Base-by-base conservation (phyloP, 371 early-diverging fungal genomes). In the Phascolomyces articulosus region DNA sequence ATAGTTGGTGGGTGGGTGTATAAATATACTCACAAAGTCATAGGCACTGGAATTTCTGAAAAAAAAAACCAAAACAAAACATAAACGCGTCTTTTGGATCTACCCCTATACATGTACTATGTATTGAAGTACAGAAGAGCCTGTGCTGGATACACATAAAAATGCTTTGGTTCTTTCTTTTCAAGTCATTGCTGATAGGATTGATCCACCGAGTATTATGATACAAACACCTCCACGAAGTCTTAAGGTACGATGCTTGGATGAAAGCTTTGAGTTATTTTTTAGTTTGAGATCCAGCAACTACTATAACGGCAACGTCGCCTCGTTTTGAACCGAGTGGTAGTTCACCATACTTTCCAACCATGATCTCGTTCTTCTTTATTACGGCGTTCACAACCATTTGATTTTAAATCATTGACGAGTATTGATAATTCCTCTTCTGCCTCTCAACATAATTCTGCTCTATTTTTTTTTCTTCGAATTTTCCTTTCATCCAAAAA, bases 31-130 rank as follows among this genome's bases (percentile, higher is more conserved):
- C 79, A 88, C 8, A 77, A 84, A 40, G 66, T 73, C 24, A 77
- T 80, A 55, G 82, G 79, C 6, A 67, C 67, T n/a, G 82, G 83
- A 21, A 80, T 77, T n/a, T 82, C 83, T 24, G 88, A 87, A 66
- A 87, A 87, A 49, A 73, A n/a, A n/a, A n/a, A n/a, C n/a, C n/a
- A n/a, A n/a, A n/a, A n/a, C n/a, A n/a, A n/a, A 80, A 13, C 91
- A 94, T 56, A 64, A 75, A 48, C 79, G 93, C 7, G 93, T 87
- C 79, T 87, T 93, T 60, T 93, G 94, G 93, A 77, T 94, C 15
- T 91, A 93, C 67, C 94, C 94, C 21, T 93, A 92, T 61, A 88
- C 90, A 40, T 88, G 86, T 63, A 89, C 89, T 13, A 69, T 94
- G 24, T 89, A 91, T 65, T 94, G 94, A 93, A 85, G 87, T 68